These are phyloP conservation scores for Asterionellopsis glacialis DNA, from an alignment of 108 stramenopile genomes.

Conservation along the genomic window DNA sequence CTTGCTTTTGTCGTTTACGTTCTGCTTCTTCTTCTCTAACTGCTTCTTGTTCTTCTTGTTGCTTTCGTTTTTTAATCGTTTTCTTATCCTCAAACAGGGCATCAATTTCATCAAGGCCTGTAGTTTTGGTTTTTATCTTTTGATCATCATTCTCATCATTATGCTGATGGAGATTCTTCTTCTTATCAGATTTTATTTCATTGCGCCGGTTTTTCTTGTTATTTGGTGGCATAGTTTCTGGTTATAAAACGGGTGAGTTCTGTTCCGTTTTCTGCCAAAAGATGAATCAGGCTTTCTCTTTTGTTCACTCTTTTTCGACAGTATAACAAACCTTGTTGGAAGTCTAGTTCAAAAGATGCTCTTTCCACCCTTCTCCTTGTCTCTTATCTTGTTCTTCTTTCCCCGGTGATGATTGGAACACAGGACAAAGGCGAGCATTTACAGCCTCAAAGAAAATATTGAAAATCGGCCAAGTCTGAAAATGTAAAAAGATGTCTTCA, in stretches of 20 bases:
- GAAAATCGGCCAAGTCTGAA: too few relatives aligned
- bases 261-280: slow-evolving; percentile 3
- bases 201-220: not conserved
- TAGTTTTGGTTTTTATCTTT: not conserved
- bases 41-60: slow-evolving; percentile 29
- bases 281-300: slow-evolving; percentile 8
- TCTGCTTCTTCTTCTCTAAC: not conserved
- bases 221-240: not conserved
- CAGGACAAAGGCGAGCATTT: too few relatives aligned
- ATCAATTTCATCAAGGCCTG: slow-evolving; percentile 67
- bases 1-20: slow-evolving; percentile 9
- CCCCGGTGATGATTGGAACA: too few relatives aligned
- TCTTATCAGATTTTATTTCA: not conserved
- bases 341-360: too few relatives aligned
- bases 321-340: too few relatives aligned
- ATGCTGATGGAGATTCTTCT: not conserved
- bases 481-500: too few relatives aligned
- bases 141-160: not conserved
- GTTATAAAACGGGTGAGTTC: not conserved
- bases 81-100: slow-evolving; percentile 64
- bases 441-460: too few relatives aligned
- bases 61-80: slow-evolving; percentile 20
- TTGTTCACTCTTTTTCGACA: not conserved
- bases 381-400: too few relatives aligned
- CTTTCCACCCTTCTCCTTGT: too few relatives aligned